Evolutionary conservation across 1,284 basidiomycete species (phyloP), one percentile per base, ranked within the genome.

Genomic region (Sanghuangporus sanghuang): DNA sequence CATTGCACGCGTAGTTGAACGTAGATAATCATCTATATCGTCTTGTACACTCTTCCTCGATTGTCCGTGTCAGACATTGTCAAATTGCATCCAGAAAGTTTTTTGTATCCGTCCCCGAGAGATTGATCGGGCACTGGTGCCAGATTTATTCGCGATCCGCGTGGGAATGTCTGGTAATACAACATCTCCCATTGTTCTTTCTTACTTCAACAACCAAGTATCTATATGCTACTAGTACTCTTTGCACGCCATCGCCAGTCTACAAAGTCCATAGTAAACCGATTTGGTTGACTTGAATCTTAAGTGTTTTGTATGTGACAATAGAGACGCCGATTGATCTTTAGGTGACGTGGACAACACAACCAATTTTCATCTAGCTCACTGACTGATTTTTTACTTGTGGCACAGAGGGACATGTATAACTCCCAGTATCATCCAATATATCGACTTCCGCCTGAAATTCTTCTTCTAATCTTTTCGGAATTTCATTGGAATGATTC

Each of bases 381-480:
- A 11, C 44, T 46, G 7, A 6, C 21, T n/a, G 7, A 7, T 46
- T 46, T 52, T 23, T 27, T 27, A 11, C 18, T 23, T 35, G 6
- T 54, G 16, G 18, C 11, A 38, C 21, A 36, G 32, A 53, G n/a
- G 32, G 21, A n/a, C 36, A 54, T 54, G 53, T 1, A n/a, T 36
- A 54, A 7, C 16, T 54, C 53, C 16, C 5, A 54, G 12, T 12
- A 14, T 18, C 14, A 14, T 8, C 32, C 11, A 36, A 54, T 54
- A 6, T 16, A 54, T 6, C 54, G 54, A 16, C 59, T 64, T 18
- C 64, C 64, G 6, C 23, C 35, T 4, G 64, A 64, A 14, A 21
- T 64, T 42, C 35, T 64, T 11, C 14, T 57, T 12, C 40, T 39
- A 1, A 64, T 64, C 21, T 57, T 62, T n/a, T 50, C 49, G 16